Evolutionary conservation across 371 early-diverging fungal genomes (phyloP).

Genomic region (Mortierella sp.): DNA sequence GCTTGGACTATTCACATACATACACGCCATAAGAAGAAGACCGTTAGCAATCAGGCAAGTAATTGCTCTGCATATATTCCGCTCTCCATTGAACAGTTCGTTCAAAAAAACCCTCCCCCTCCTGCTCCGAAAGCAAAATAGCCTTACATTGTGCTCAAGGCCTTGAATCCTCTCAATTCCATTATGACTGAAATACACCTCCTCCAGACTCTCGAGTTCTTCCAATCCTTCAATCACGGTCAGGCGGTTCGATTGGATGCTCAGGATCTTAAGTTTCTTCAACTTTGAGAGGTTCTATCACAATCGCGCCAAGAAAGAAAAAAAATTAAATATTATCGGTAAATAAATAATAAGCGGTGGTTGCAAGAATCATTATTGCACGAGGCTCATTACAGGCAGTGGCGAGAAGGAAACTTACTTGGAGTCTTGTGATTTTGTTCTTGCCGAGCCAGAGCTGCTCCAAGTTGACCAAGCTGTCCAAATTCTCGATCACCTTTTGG

Average conservation of each 20-base stretch:
- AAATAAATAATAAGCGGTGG: not conserved
- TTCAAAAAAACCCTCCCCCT: no score
- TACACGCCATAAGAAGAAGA: not conserved
- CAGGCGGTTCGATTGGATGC: constrained; percentile 91
- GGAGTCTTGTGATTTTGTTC: constrained; percentile 91
- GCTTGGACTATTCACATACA: constrained; percentile 61
- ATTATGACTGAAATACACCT: constrained; percentile 93
- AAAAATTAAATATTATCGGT: not conserved
- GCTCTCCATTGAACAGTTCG: no score
- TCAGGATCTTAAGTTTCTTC: constrained; percentile 80
- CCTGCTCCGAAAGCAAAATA: not conserved
- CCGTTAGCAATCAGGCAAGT: not conserved
- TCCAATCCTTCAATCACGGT: constrained; percentile 83
- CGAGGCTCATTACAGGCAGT: no score
- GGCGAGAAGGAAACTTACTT: constrained; percentile 61
- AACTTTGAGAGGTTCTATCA: constrained; percentile 59
- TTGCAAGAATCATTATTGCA: not conserved
- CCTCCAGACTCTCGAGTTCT: constrained; percentile 78
- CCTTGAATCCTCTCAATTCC: constrained; percentile 84
- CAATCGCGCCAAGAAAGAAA: not conserved
- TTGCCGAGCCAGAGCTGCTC: constrained; percentile 96
- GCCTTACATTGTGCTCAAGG: constrained; percentile 78
- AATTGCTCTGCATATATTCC: not conserved
- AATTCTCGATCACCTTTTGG: constrained; percentile 82
- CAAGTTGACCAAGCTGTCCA: constrained; percentile 83